Conservation (phyloP, 257 asterid species). For the Solanum clarkiae region DNA sequence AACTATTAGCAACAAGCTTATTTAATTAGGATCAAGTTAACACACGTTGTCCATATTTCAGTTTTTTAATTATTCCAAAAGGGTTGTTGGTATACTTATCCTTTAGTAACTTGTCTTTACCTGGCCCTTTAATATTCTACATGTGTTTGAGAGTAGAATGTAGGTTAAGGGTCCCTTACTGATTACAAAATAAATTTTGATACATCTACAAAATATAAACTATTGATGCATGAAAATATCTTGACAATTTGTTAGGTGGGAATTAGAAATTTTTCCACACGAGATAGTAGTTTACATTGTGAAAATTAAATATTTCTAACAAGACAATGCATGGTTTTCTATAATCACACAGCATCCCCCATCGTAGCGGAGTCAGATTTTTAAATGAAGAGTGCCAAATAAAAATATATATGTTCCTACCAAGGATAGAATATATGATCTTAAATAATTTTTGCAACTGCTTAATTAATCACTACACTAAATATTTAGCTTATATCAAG, state of each 20-base stretch:
- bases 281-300: not conserved
- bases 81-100: not conserved
- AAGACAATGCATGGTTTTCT: not conserved
- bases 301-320: not conserved
- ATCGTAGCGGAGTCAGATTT: no score
- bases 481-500: no score
- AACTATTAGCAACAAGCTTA: not conserved
- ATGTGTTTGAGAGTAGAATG: not conserved
- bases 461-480: no score
- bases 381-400: no score
- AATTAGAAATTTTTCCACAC: not conserved
- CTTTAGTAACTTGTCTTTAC: not conserved
- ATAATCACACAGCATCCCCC: not conserved
- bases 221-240: not conserved
- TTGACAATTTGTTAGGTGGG: not conserved
- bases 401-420: no score
- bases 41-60: not conserved
- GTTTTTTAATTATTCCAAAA: not conserved
- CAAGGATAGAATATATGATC: no score
- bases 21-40: not conserved
- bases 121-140: not conserved
- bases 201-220: not conserved
- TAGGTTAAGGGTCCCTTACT: not conserved
- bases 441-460: no score
- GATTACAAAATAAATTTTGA: not conserved